Conservation (phyloP, 2,329 filamentous ascomycete species). For the Colletotrichum endophyticum region DNA sequence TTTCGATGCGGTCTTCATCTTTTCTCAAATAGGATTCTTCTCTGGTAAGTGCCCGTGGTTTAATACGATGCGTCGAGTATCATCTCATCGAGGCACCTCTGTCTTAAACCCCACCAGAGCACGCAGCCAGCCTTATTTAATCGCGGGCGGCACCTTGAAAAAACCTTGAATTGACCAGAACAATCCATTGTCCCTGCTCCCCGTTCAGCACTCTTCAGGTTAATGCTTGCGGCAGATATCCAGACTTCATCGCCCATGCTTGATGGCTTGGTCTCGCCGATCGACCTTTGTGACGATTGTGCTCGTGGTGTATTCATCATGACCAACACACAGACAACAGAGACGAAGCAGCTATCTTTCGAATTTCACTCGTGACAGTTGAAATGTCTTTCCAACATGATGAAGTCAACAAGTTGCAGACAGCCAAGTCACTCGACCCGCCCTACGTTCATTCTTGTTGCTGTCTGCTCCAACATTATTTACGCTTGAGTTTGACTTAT, state of each 20-base stretch:
- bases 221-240: neutral
- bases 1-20: too few relatives aligned
- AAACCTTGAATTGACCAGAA: rapidly evolving
- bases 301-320: neutral
- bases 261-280: neutral
- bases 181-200: too few relatives aligned
- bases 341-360: neutral
- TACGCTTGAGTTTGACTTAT: neutral
- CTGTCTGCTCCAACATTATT: neutral
- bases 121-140: neutral
- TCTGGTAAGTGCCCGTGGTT: neutral
- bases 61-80: neutral
- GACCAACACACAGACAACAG: neutral
- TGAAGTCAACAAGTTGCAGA: neutral
- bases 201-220: too few relatives aligned
- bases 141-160: neutral
- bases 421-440: neutral
- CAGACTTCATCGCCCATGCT: neutral
- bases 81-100: neutral
- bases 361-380: neutral
- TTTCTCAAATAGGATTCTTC: too few relatives aligned
- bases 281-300: neutral
- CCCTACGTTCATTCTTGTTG: neutral
- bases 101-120: neutral
- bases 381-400: neutral